Percentiles rank a stretch among this genome's conserved stretches.
Conservation (phyloP, 2,329 filamentous ascomycete species). For the Cladosporium velox region DNA sequence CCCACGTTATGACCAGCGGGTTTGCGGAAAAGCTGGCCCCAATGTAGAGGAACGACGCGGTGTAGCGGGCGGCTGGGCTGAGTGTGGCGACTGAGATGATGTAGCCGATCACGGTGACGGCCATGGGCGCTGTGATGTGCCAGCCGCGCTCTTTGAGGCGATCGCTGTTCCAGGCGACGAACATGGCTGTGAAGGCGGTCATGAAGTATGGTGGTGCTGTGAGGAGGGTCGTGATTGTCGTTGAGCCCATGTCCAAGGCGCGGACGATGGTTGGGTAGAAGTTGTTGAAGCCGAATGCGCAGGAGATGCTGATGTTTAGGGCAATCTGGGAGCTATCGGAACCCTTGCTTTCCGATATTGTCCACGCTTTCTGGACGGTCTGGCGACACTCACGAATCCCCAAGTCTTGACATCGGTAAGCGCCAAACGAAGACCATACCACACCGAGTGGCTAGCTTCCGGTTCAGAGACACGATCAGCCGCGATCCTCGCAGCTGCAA, state of each 20-base stretch:
- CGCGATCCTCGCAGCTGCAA: no score
- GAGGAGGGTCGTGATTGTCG: conserved; percentile 37
- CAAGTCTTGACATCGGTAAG: no score
- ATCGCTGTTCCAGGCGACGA: conserved; percentile 38
- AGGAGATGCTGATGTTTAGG: no score
- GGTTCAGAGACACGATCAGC: no score
- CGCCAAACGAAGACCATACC: no score
- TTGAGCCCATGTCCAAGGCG: conserved; percentile 38
- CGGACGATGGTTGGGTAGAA: conserved; percentile 5
- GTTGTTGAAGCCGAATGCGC: no score
- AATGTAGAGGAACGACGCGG: conserved; percentile 39
- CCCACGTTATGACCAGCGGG: conserved; percentile 41
- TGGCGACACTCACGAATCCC: no score
- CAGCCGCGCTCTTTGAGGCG: conserved; percentile 44
- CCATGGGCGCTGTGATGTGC: conserved; percentile 24
- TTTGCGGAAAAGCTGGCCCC: conserved; percentile 40
- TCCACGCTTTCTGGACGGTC: no score
- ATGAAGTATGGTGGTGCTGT: conserved; percentile 33
- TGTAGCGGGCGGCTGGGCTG: conserved; percentile 26
- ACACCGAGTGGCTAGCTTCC: no score
- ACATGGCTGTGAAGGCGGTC: conserved; percentile 31
- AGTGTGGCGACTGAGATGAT: conserved; percentile 11
- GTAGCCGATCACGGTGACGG: conserved; percentile 5
- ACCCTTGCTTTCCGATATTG: no score
- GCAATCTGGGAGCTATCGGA: no score